phyloP scores from a whole-genome alignment of 139 green algal species.

The Tetratostichococcus sp. region DNA sequence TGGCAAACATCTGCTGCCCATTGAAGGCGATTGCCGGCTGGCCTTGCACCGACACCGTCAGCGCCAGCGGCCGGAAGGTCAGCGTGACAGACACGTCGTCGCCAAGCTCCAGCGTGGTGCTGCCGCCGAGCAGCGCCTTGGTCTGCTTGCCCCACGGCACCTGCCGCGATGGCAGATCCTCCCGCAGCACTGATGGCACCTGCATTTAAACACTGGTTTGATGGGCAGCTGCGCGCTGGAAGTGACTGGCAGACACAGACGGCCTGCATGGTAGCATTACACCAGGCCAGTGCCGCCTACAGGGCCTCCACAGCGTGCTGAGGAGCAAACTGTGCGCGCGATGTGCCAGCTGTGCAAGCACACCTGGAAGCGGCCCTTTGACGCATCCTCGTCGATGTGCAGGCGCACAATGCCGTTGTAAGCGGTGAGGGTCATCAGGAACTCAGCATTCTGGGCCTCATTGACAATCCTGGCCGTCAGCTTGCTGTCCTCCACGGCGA shows the following conservation, averaged over 20 bases:
- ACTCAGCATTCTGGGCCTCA: slow-evolving; percentile 23
- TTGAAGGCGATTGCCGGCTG: slow-evolving; percentile 68
- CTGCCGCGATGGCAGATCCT: slow-evolving; percentile 24
- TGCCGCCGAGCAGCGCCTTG: slow-evolving; percentile 12
- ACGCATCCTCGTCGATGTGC: slow-evolving; percentile 63
- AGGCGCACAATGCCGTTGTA: slow-evolving; percentile 72
- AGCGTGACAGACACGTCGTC: slow-evolving; percentile 39
- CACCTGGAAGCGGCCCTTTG: slow-evolving; percentile 13
- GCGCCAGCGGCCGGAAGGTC: slow-evolving; percentile 51
- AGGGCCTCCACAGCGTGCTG: no score
- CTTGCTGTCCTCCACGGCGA: slow-evolving; percentile 35
- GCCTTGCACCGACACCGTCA: slow-evolving; percentile 46
- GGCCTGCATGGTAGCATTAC: background rate
- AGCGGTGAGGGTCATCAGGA: slow-evolving; percentile 56
- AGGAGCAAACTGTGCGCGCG: no score
- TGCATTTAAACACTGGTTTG: no score
- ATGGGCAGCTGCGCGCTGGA: no score
- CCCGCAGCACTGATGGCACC: slow-evolving; percentile 69
- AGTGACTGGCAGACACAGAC: no score
- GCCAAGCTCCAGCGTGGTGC: slow-evolving; percentile 10
- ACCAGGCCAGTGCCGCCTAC: slow-evolving; percentile 10
- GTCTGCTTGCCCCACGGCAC: slow-evolving; percentile 24
- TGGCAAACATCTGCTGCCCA: slow-evolving; percentile 67
- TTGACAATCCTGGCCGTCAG: slow-evolving; percentile 55
- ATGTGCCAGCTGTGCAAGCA: no score